These are phyloP conservation scores for Xylaria scruposa DNA, from an alignment of 495 filamentous ascomycete genomes.

Conservation along the genomic window DNA sequence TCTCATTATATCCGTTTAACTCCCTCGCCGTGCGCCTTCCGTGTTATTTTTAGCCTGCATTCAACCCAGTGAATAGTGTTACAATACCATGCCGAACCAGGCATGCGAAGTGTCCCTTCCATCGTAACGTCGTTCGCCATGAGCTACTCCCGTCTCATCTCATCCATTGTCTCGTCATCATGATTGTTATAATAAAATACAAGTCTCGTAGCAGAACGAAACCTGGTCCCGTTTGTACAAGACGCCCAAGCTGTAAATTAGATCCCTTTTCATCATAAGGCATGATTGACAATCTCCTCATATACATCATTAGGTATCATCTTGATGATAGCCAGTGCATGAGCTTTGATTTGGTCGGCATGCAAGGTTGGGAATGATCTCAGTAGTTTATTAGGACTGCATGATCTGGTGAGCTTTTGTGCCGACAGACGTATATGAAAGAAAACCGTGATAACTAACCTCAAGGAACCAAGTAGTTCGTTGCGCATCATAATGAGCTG, in stretches of 20 bases:
- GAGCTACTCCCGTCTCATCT: neutral
- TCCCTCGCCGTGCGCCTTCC: neutral
- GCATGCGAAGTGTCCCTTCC: neutral
- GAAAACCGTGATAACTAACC: conserved; percentile 58
- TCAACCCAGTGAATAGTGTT: conserved; percentile 3
- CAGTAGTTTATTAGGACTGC: conserved; percentile 87
- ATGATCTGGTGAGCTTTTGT: conserved; percentile 27
- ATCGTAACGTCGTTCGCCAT: conserved; percentile 22
- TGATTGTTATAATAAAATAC: conserved; percentile 18
- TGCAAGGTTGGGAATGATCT: conserved; percentile 87
- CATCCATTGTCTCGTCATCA: conserved; percentile 11
- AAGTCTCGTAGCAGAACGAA: neutral
- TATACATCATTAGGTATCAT: conserved; percentile 92
- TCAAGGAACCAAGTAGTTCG: conserved; percentile 78
- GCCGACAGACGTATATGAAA: neutral
- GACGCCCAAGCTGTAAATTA: neutral
- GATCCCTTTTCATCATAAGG: conserved; percentile 58
- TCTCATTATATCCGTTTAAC: neutral
- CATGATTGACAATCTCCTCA: conserved; percentile 84
- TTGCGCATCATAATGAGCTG: conserved; percentile 90
- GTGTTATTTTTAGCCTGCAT: neutral
- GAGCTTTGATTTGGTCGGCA: conserved; percentile 77
- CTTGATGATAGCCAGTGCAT: conserved; percentile 78
- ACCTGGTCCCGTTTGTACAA: neutral
- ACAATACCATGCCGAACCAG: neutral